phyloP scores from a whole-genome alignment of 2,329 filamentous ascomycete species.

The Orbilia blumenaviensis region DNA sequence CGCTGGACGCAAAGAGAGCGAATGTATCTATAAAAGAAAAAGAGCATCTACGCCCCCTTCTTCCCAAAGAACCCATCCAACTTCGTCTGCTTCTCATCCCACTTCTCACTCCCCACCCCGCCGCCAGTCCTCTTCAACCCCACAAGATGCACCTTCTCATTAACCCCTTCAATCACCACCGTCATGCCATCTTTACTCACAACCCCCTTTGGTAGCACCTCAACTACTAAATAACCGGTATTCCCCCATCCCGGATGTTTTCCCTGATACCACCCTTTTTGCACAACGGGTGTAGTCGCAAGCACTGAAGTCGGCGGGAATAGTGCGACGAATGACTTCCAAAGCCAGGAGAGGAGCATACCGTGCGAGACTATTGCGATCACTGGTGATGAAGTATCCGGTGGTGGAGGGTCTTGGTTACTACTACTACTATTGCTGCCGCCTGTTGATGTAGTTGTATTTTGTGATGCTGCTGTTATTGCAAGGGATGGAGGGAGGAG shows the following conservation, averaged over 20 bases:
- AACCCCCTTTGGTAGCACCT: slow-evolving; percentile 56
- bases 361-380: slow-evolving; percentile 83
- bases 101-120: slow-evolving; percentile 79
- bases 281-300: slow-evolving; percentile 56
- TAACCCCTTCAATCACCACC: slow-evolving; percentile 70
- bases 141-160: slow-evolving; percentile 75
- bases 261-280: slow-evolving; percentile 49
- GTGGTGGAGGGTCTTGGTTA: slow-evolving; percentile 26
- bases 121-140: slow-evolving; percentile 81
- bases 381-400: slow-evolving; percentile 56
- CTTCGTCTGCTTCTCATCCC: slow-evolving; percentile 78
- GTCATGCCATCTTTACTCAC: slow-evolving; percentile 30
- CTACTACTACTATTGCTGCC: too few relatives aligned
- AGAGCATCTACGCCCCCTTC: neutral
- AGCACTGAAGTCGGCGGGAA: slow-evolving; percentile 61
- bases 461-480: slow-evolving; percentile 59
- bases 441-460: slow-evolving; percentile 58
- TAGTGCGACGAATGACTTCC: slow-evolving; percentile 70
- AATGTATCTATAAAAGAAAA: neutral
- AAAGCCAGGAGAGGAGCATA: slow-evolving; percentile 76
- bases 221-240: slow-evolving; percentile 70
- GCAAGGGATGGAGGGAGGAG: slow-evolving; percentile 51
- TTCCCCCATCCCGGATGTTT: slow-evolving; percentile 68
- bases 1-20: neutral
- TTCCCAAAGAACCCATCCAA: slow-evolving; percentile 78